Evolutionary conservation across 2,329 filamentous ascomycete species (phyloP), one percentile per base, ranked within the genome.

Genomic region (Sporothrix mexicana): DNA sequence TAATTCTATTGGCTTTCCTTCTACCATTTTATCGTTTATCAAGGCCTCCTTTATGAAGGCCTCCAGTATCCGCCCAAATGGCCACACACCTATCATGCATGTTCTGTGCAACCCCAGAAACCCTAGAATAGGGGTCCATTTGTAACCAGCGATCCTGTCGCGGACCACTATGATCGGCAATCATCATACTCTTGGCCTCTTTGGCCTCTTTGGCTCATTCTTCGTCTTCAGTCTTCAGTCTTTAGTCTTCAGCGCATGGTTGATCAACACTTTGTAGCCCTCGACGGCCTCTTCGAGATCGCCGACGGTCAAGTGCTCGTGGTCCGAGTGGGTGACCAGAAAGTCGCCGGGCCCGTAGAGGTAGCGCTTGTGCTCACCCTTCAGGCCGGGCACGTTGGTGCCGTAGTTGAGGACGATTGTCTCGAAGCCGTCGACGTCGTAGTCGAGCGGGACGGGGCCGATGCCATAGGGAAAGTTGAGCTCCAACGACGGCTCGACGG

Each of bases 371-470:
- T 93, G 89, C 70, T 90, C 85, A 12, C 93, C 90, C 45, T 88
- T 82, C 61, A 97, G 81, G 77, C 93, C 91, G 0, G 94, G 93
- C 23, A 98, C 91, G 80, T 98, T 96, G 0, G 96, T 98, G 12
- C 95, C 95, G 78, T 98, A 98, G 80, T 97, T 98, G 62, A 95
- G 93, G 0, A 92, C 91, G 68, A 92, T 89, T 0, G 88, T 91
- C 17, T 97, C 90, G 75, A 98, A 98, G 0, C 92, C 95, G n/a
- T 93, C 87, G 7, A 98, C 91, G 78, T 97, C 93, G 75, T 91
- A 92, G 78, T 95, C 88, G 75, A 94, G 89, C 78, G 93, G 86
- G 1, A 97, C 90, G 0, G 93, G 92, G 0, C 90, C 90, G 78
- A 97, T 97, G 0, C 90, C 92, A n/a, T 86, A 85, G 0, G 78